Evolutionary conservation across 192 early-diverging fungal species (phyloP), one percentile per base, ranked within the genome.

Genomic region (Haplosporangium gracile): DNA sequence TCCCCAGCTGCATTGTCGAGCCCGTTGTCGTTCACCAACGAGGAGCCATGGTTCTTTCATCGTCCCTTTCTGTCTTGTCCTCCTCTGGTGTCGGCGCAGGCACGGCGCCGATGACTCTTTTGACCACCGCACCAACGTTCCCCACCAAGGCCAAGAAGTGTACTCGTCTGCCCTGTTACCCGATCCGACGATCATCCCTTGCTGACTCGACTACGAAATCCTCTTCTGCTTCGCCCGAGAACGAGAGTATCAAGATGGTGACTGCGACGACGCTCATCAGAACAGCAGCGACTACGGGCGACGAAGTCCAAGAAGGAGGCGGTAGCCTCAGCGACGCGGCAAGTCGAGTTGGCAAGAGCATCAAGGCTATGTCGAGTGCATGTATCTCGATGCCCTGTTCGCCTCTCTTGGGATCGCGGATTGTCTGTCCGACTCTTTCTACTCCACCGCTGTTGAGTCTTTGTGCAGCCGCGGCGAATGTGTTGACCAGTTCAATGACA

Each of bases 321-420:
- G 32, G 22, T 11, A 47, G 45, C 5, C 47, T 63, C 32, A 10
- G 36, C 42, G 22, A 11, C 24, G 36, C 24, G 6, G 38, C 16
- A 13, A 29, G 53, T 16, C 47, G 36, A 18, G 16, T 43, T 11
- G 72, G 36, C 38, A 76, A 42, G 36, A 34, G 7, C 6, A 57
- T 65, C 36, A 69, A 4, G 32, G 24, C 76, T 47, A 83, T 75
- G 55, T 74, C 76, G 10, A 71, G 69, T 15, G 57, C 77, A 2
- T 86, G 84, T 51, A 80, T 86, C 20, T 86, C 84, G 10, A 86
- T 86, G 84, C 84, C 84, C 0, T 86, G 79, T 39, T 81, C 84
- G 5, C 84, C 84, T 39, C 71, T 86, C 45, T 32, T 86, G 24
- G 65, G 84, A 0, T 86, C 55, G 39, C 75, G 68, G n/a, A 51